A percentile compares a stretch with the other conserved stretches of the same genome.
Evolutionary conservation across 1,284 basidiomycete species (phyloP).

Genomic region (Ganoderma resinaceum): DNA sequence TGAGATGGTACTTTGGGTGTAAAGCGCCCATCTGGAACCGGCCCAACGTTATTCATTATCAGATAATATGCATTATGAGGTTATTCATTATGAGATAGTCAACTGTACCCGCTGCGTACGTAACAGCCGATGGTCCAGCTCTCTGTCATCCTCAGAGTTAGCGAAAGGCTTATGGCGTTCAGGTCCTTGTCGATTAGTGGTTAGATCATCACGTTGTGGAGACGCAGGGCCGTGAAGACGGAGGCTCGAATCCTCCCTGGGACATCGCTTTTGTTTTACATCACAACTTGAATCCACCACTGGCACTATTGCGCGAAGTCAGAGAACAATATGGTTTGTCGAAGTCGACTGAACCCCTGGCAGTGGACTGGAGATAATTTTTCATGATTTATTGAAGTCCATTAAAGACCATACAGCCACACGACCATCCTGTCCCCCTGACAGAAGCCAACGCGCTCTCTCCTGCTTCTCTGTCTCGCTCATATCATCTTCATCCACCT

Average conservation of each 20-base stretch:
- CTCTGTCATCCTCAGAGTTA: no score
- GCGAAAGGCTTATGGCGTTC: neutral
- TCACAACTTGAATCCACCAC: no score
- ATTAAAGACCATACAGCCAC: conserved; percentile 84
- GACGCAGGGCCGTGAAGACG: conserved; percentile 11
- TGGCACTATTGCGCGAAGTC: no score
- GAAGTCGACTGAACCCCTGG: no score
- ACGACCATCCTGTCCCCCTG: conserved; percentile 76
- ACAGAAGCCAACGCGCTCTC: conserved; percentile 72
- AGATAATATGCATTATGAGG: no score
- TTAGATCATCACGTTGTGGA: conserved; percentile 34
- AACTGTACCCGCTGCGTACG: no score
- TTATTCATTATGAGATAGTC: no score
- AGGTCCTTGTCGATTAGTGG: conserved; percentile 33
- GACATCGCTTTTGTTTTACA: conserved; percentile 16
- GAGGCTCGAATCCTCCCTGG: conserved; percentile 33
- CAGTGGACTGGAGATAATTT: neutral
- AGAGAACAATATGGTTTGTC: no score
- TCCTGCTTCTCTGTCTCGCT: conserved; percentile 55
- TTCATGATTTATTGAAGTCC: conserved; percentile 57
- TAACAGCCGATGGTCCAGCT: no score
- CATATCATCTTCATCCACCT: conserved; percentile 60
- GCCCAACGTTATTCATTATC: no score
- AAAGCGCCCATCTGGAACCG: no score
- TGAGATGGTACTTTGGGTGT: no score